Conservation (phyloP, 2,329 filamentous ascomycete species). For the Botrytis paeoniae region DNA sequence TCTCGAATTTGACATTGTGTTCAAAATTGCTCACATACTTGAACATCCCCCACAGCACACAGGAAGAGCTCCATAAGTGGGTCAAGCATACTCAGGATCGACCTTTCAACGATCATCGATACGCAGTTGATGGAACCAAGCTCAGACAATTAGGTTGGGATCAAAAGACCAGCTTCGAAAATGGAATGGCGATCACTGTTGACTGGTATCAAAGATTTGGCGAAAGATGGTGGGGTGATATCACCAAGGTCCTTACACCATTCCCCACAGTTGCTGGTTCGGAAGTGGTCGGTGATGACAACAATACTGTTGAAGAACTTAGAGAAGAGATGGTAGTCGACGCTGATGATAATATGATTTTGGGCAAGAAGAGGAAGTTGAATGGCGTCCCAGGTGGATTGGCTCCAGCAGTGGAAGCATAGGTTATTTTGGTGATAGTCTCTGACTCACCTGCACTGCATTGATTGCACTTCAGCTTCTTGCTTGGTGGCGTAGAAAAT, state of each 20-base stretch:
- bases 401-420: conserved; percentile 2
- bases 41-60: conserved; percentile 49
- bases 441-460: not conserved
- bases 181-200: conserved; percentile 62
- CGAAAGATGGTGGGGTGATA: conserved; percentile 70
- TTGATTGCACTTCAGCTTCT: conserved; percentile 10
- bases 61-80: conserved; percentile 58
- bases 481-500: conserved; percentile 12
- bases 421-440: not conserved
- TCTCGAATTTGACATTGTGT: conserved; percentile 71
- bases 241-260: conserved; percentile 64
- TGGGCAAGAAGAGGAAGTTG: conserved; percentile 31
- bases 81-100: conserved; percentile 74
- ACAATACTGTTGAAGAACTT: conserved; percentile 34
- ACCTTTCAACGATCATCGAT: conserved; percentile 74
- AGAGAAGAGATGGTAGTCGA: conserved; percentile 33
- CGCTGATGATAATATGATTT: conserved; percentile 28
- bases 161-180: conserved; percentile 61
- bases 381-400: not conserved
- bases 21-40: conserved; percentile 61
- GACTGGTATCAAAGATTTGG: conserved; percentile 68
- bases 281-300: conserved; percentile 47
- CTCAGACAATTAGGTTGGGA: conserved; percentile 65
- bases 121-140: conserved; percentile 69
- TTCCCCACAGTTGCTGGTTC: conserved; percentile 60